Evolutionary conservation across 306 rosid genomes (phyloP), one percentile per base, ranked within the genome.

Genomic region (Betula pendula): DNA sequence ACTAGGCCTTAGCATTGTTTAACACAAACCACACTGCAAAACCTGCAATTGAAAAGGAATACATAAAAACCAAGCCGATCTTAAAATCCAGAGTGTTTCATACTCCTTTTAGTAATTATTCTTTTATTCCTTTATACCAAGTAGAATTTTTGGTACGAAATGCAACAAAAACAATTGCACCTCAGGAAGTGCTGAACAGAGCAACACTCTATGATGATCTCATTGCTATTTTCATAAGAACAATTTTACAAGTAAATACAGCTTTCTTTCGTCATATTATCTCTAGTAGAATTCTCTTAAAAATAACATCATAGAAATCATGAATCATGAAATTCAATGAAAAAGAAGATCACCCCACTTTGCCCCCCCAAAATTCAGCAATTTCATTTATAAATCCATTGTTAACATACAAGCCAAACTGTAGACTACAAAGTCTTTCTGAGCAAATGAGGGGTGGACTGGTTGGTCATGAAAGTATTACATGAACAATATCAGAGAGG

Each of bases 111-210:
- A 62, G 42, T 65, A 19, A 35, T 65, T 65, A 65, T 40, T 35
- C 47, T 16, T 38, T 65, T 8, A 38, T 60, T 60, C 47, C 38
- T 65, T 40, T 35, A 65, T 16, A 17, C 13, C 44, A n/a, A 38
- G 47, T 8, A n/a, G 6, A 38, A 38, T 40, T 65, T 38, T 38
- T 0, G 10, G 38, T 38, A 49, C 19, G 14, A 20, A 50, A 80
- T 31, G 71, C 71, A 66, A 74, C 68, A 70, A 63, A 60, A 55
- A 83, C 29, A 42, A 83, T 22, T 27, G 58, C 66, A 72, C n/a
- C 27, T 11, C 68, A 55, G 25, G 38, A 29, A 71, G 45, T 6
- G 66, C 71, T 31, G 60, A 55, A 10, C 51, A 50, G 50, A 69
- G 19, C 25, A 66, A 66, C n/a, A 38, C 38, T 35, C 70, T 66